These are phyloP conservation scores for Aspergillus vadensis DNA, from an alignment of 2,329 filamentous ascomycete species.

Conservation along the genomic window DNA sequence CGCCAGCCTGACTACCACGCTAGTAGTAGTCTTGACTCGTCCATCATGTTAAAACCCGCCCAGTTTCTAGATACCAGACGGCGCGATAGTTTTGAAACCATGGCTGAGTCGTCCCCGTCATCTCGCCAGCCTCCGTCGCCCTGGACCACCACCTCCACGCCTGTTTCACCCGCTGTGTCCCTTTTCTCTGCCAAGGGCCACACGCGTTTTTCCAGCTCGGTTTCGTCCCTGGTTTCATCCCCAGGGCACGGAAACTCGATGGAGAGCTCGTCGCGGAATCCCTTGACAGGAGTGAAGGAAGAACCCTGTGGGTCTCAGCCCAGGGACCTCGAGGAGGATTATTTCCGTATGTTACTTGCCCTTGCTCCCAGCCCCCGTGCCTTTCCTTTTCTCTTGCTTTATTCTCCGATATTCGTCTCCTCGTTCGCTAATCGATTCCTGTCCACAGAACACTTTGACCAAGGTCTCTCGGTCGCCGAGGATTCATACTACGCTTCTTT, in stretches of 20 bases:
- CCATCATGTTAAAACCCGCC: constrained; percentile 38
- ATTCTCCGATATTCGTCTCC: constrained; percentile 6
- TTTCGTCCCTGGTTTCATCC: constrained; percentile 70
- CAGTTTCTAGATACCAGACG: constrained; percentile 37
- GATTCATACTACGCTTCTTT: constrained; percentile 33
- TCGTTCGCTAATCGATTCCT: constrained; percentile 13
- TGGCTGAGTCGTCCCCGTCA: constrained; percentile 23
- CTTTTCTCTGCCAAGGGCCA: constrained; percentile 44
- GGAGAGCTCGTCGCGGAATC: constrained; percentile 61
- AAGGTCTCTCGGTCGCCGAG: constrained; percentile 31
- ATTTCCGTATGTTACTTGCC: constrained; percentile 67
- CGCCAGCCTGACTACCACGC: background rate
- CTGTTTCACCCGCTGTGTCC: constrained; percentile 44
- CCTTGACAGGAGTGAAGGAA: constrained; percentile 80
- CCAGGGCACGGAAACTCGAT: constrained; percentile 54
- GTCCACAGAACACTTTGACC: constrained; percentile 41
- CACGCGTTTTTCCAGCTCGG: constrained; percentile 62
- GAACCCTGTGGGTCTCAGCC: constrained; percentile 71
- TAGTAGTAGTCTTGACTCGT: constrained; percentile 10
- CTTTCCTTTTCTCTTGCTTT: background rate
- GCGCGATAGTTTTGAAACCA: constrained; percentile 32
- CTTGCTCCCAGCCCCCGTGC: constrained; percentile 18
- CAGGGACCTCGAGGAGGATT: constrained; percentile 58
- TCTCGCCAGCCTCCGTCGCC: constrained; percentile 33
- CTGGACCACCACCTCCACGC: constrained; percentile 37